phyloP scores from a whole-genome alignment of 1,284 basidiomycete genomes.

The Fomitiporia mediterranea region DNA sequence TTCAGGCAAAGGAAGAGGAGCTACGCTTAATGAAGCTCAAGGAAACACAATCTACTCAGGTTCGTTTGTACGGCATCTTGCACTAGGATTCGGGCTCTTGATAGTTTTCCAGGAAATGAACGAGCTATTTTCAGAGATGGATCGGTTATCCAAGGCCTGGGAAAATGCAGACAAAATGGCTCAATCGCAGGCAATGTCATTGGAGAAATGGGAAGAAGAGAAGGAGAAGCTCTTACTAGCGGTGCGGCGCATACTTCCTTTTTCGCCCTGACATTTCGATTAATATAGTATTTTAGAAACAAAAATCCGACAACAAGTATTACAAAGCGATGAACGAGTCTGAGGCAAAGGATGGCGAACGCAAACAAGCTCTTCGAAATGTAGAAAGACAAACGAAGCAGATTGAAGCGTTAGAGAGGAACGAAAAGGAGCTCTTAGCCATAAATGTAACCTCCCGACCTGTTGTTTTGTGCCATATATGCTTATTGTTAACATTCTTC shows the following conservation, averaged over 20 bases:
- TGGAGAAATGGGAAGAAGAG: slow-evolving; percentile 74
- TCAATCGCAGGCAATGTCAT: slow-evolving; percentile 80
- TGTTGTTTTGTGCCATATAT: too few species aligned
- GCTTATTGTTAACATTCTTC: too few species aligned
- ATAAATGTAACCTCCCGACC: slow-evolving; percentile 3
- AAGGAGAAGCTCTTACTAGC: slow-evolving; percentile 60
- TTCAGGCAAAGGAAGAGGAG: slow-evolving; percentile 55
- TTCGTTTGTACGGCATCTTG: slow-evolving; percentile 27
- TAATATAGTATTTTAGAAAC: too few species aligned
- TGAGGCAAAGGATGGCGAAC: slow-evolving; percentile 77
- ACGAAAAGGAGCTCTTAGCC: slow-evolving; percentile 37
- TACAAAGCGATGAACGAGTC: slow-evolving; percentile 88
- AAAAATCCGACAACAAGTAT: slow-evolving; percentile 94
- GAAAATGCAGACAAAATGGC: slow-evolving; percentile 82
- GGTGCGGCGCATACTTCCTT: slow-evolving; percentile 38
- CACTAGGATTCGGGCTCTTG: neutral
- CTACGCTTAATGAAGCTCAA: slow-evolving; percentile 52
- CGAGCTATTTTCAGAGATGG: slow-evolving; percentile 82
- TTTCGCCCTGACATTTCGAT: too few species aligned
- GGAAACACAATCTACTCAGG: slow-evolving; percentile 50
- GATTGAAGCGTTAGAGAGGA: slow-evolving; percentile 66
- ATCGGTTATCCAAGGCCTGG: slow-evolving; percentile 84
- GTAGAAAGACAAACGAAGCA: slow-evolving; percentile 78
- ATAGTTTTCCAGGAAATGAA: slow-evolving; percentile 29
- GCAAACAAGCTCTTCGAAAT: slow-evolving; percentile 59